Conservation (phyloP, 257 asterid genomes). For the Nicotiana noctiflora region DNA sequence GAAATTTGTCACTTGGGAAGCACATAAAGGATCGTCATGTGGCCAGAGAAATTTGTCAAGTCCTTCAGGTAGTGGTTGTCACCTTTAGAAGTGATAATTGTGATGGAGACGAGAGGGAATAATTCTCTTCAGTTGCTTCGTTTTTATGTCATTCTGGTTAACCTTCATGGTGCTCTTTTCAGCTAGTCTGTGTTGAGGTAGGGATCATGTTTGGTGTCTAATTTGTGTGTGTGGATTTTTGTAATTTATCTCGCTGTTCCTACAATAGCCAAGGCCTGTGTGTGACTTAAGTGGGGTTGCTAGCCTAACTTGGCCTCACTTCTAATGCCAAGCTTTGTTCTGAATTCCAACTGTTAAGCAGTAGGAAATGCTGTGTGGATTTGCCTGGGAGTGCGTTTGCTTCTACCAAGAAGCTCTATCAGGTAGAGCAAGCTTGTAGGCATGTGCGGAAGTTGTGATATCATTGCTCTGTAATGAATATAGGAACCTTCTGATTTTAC, state of each 20-base stretch:
- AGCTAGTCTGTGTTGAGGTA: not conserved
- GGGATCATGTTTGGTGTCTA: not conserved
- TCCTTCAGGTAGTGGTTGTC: conserved; percentile 63
- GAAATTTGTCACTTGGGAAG: conserved; percentile 87
- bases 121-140: not conserved
- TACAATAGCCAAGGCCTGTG: not conserved
- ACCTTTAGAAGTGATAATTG: conserved; percentile 5
- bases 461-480: not conserved
- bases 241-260: not conserved
- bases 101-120: conserved; percentile 4
- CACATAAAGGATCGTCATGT: conserved; percentile 69
- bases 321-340: not conserved
- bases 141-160: not conserved
- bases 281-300: not conserved
- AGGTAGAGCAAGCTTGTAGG: not conserved
- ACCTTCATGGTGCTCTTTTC: not conserved
- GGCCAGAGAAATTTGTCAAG: conserved; percentile 67
- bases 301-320: not conserved
- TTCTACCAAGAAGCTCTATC: not conserved
- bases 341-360: not conserved
- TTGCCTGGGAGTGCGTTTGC: not conserved
- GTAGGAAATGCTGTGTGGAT: not conserved
- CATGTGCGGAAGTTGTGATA: not conserved
- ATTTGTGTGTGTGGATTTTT: not conserved
- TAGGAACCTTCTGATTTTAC: not conserved